Evolutionary conservation across 306 rosid species (phyloP).

Genomic region (Cucurbita pepo): DNA sequence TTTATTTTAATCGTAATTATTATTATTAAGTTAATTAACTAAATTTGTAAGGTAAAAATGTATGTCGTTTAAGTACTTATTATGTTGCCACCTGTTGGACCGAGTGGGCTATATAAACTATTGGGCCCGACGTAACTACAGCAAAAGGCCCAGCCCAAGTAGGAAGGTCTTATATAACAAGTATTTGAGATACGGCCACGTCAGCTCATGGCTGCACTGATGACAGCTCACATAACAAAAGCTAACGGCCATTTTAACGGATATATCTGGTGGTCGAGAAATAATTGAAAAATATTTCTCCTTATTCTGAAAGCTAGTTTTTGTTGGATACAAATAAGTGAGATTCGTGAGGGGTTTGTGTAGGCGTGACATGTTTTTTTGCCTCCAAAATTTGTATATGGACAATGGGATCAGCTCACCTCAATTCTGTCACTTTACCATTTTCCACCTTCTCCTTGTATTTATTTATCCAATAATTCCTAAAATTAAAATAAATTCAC

Average conservation of each 20-base stretch:
- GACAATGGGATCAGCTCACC: constrained; percentile 1
- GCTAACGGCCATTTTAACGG: too few relatives aligned
- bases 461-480: background rate
- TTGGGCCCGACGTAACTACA: background rate
- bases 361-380: background rate
- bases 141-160: background rate
- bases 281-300: background rate
- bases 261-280: too few relatives aligned
- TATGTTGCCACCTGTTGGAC: background rate
- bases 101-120: background rate
- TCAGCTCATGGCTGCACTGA: background rate
- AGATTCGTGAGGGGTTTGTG: background rate
- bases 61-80: too few relatives aligned
- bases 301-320: background rate
- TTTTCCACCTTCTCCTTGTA: background rate
- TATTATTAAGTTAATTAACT: too few relatives aligned
- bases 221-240: background rate
- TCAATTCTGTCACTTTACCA: background rate
- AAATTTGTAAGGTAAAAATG: too few relatives aligned
- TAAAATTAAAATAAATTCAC: background rate
- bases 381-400: background rate
- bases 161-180: background rate
- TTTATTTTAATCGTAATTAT: too few relatives aligned
- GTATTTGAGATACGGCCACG: background rate
- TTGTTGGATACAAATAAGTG: background rate